Base-by-base conservation (phyloP, 2,329 filamentous ascomycete species). In the Aspergillus pseudonomiae region DNA sequence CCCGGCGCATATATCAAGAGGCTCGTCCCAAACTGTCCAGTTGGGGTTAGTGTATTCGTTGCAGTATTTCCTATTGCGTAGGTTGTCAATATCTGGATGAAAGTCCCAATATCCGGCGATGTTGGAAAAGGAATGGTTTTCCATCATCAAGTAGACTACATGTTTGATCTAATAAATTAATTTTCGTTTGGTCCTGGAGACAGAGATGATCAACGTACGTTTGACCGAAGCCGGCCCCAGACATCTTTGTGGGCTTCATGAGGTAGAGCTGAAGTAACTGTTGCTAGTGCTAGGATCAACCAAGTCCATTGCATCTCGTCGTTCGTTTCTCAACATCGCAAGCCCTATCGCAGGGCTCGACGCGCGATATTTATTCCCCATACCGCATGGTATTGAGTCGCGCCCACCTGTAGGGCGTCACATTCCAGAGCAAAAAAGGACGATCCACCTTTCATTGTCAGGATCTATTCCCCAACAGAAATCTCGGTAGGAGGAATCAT, bases 91-190 rank as follows among this genome's bases (percentile, higher is more conserved):
- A 32, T 76, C 74, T 0, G 68, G 67, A 60, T 77, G 68, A 60
- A 77, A 78, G 63, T 75, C 70, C 73, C 76, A 79, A 65, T 76
- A 78, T 24, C 77, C 77, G 11, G 75, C 75, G 39, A 79, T 77
- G 67, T 79, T 80, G 67, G 80, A 77, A 59, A 79, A 78, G 12
- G 73, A 77, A 65, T 77, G 77, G 63, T 80, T 80, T 65, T 79
- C 76, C 65, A 77, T 71, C 59, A 77, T 77, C 24, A 79, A 65
- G 58, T 77, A 77, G 53, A 79, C 66, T 24, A 78, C 74, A 67
- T 76, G 72, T 64, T 76, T 75, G 63, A 75, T 75, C 72, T 76
- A 41, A 21, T 9, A 12, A 36, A 50, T 28, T 45, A 63, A 19
- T 26, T 24, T 65, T 59, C 28, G 64, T 52, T 43, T 58, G 12